These are phyloP conservation scores for Lagerstroemia speciosa DNA, from an alignment of 345 rosid genomes.

Conservation along the genomic window DNA sequence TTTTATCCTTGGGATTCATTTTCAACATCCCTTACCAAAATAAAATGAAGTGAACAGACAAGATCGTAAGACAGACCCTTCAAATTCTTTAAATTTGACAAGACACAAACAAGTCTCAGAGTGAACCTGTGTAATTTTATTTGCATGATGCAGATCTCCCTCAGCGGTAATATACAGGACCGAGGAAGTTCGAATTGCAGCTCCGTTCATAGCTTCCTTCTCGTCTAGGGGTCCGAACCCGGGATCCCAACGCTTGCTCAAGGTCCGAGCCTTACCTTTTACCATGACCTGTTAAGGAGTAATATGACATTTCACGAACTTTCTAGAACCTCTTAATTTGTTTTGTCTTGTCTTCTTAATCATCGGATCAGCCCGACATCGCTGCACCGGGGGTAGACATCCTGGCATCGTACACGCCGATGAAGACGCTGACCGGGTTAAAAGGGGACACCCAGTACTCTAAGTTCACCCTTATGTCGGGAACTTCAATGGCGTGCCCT, in stretches of 20 bases:
- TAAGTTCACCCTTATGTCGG: slow-evolving; percentile 65
- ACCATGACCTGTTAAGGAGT: not conserved
- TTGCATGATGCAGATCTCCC: slow-evolving; percentile 42
- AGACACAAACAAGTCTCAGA: not conserved
- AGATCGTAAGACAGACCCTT: too few species aligned
- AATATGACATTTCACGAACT: not conserved
- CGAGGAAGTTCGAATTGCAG: slow-evolving; percentile 40
- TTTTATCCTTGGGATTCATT: too few species aligned
- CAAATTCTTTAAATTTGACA: not conserved
- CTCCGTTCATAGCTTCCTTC: slow-evolving; percentile 78
- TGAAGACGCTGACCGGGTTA: slow-evolving; percentile 64
- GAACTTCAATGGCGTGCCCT: slow-evolving; percentile 93
- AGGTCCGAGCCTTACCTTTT: slow-evolving; percentile 27
- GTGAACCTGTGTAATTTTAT: not conserved
- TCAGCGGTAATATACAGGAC: slow-evolving; percentile 55
- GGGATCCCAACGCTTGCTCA: slow-evolving; percentile 56
- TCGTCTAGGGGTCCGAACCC: slow-evolving; percentile 93
- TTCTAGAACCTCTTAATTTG: not conserved
- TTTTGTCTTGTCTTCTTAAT: not conserved
- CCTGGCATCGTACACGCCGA: slow-evolving; percentile 74
- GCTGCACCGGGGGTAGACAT: slow-evolving; percentile 83
- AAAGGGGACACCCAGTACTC: slow-evolving; percentile 77
- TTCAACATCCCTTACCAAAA: too few species aligned
- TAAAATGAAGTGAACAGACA: too few species aligned
- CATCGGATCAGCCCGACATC: slow-evolving; percentile 58